Evolutionary conservation across 1,139 yeast species (phyloP).

Genomic region (Yarrowia galli): DNA sequence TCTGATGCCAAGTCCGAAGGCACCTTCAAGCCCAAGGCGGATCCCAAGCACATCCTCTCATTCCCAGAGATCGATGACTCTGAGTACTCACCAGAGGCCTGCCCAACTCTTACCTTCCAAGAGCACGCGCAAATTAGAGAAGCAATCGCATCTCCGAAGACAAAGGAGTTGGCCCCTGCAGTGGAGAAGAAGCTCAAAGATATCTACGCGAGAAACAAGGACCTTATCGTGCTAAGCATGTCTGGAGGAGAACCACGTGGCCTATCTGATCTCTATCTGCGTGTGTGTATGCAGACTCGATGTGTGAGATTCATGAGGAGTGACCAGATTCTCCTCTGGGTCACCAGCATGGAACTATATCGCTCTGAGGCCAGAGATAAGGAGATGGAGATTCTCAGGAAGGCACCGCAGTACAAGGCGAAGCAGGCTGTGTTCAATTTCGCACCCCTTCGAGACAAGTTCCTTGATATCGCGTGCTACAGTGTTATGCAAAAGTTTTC

Average conservation of each 20-base stretch:
- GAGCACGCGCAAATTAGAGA: constrained; percentile 27
- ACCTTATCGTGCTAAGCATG: constrained; percentile 23
- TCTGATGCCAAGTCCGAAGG: constrained; percentile 17
- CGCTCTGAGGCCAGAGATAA: constrained; percentile 1
- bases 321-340: constrained; percentile 32
- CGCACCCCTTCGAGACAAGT: constrained; percentile 23
- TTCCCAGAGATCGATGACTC: constrained; percentile 12
- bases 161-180: not conserved
- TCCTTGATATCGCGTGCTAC: constrained; percentile 16
- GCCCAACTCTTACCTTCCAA: constrained; percentile 9
- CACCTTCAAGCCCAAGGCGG: constrained; percentile 29
- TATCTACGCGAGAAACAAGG: constrained; percentile 30
- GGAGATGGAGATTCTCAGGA: constrained; percentile 21
- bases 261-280: constrained; percentile 22
- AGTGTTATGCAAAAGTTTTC: constrained; percentile 2
- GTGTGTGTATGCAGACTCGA: constrained; percentile 32
- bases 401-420: constrained; percentile 28
- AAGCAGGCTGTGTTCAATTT: constrained; percentile 33
- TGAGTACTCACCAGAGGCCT: not conserved
- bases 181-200: constrained; percentile 20
- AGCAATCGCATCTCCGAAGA: constrained; percentile 12
- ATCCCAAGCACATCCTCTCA: not conserved
- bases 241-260: constrained; percentile 33
- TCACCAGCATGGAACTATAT: constrained; percentile 29
- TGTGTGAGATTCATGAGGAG: constrained; percentile 30